Percentiles rank a stretch among this genome's conserved stretches.
phyloP scores from a whole-genome alignment of 1,284 basidiomycete genomes.

The Sporisorium exsertum region DNA sequence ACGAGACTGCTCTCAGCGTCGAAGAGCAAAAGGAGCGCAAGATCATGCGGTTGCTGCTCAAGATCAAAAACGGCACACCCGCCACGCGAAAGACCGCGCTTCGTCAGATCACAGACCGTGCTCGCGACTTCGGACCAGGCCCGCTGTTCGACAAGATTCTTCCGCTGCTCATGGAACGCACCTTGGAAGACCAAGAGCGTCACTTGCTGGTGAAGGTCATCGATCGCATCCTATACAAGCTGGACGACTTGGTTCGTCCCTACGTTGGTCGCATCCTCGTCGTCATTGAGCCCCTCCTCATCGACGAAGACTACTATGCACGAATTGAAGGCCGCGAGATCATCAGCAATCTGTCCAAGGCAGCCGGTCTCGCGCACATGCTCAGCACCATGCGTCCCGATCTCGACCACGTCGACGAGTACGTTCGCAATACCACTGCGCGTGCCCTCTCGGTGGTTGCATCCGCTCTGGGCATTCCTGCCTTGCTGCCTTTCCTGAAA shows the following conservation, averaged over 20 bases:
- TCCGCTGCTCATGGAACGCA: constrained; percentile 97
- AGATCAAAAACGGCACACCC: constrained; percentile 99
- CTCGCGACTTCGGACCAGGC: constrained; percentile 96
- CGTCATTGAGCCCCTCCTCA: constrained; percentile 97
- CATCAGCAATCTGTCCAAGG: constrained; percentile 98
- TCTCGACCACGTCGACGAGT: constrained; percentile 99
- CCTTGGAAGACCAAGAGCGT: constrained; percentile 97
- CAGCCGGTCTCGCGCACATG: constrained; percentile 99
- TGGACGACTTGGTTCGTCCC: constrained; percentile 97
- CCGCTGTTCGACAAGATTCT: constrained; percentile 99
- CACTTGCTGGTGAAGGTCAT: constrained; percentile 99
- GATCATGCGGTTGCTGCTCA: constrained; percentile 98
- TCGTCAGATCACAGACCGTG: constrained; percentile 99
- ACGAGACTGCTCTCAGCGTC: constrained; percentile 83
- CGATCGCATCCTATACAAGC: constrained; percentile 97
- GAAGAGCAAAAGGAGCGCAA: constrained; percentile 99
- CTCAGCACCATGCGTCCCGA: constrained; percentile 99
- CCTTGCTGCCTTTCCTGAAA: constrained; percentile 95
- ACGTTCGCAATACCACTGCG: constrained; percentile 98
- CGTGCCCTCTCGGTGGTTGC: constrained; percentile 99
- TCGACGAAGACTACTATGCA: constrained; percentile 99
- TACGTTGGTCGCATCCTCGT: constrained; percentile 99
- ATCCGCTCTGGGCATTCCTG: constrained; percentile 96
- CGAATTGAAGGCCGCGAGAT: constrained; percentile 99
- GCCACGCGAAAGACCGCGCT: constrained; percentile 97